These are phyloP conservation scores for Orbilia quercus DNA, from an alignment of 2,329 filamentous ascomycete genomes.

Conservation along the genomic window DNA sequence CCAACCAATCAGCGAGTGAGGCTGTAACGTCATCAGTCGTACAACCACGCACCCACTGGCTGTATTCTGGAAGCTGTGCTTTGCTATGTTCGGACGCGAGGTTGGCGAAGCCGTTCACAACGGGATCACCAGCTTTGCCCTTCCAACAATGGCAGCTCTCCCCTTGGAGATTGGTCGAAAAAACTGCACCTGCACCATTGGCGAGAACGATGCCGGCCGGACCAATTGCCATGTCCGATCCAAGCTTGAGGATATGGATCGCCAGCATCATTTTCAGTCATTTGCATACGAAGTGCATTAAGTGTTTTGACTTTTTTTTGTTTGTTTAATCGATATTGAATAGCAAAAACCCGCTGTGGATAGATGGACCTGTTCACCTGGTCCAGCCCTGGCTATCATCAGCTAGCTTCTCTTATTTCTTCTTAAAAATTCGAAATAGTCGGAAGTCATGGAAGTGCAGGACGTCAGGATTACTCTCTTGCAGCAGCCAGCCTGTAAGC, in stretches of 20 bases:
- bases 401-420: constrained; percentile 6
- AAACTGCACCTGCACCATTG: neutral
- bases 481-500: constrained; percentile 30
- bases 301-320: constrained; percentile 9
- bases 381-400: constrained; percentile 11
- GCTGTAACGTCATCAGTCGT: constrained; percentile 22
- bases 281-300: constrained; percentile 4
- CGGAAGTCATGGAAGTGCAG: constrained; percentile 50
- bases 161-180: constrained; percentile 20
- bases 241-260: constrained; percentile 17
- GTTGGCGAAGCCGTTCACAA: constrained; percentile 20
- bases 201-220: neutral
- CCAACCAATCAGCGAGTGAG: constrained; percentile 24
- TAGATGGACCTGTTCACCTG: constrained; percentile 27
- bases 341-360: no score
- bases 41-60: constrained; percentile 31
- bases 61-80: no score
- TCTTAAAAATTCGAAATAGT: constrained; percentile 20
- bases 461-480: constrained; percentile 50
- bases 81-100: constrained; percentile 1
- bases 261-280: constrained; percentile 4
- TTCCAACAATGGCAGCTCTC: constrained; percentile 44
- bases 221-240: constrained; percentile 1
- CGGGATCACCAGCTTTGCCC: constrained; percentile 32
- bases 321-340: neutral